Evolutionary conservation across 2,329 filamentous ascomycete species (phyloP).

Genomic region (Talaromyces sp.): DNA sequence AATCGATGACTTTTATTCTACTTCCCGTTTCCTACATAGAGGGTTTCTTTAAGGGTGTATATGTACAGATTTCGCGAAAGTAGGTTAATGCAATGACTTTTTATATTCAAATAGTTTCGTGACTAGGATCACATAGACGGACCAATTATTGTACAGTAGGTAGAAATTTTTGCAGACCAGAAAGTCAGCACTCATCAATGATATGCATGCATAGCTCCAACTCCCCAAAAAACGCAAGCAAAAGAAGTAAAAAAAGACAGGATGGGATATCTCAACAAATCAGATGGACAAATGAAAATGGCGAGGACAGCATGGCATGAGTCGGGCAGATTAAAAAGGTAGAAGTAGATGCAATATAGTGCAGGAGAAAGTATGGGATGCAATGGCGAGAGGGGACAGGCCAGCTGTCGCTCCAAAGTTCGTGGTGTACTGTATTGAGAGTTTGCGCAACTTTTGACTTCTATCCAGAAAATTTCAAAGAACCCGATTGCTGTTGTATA

Average conservation of each 20-base stretch:
- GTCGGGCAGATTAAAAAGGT: not conserved
- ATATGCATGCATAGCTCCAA: not conserved
- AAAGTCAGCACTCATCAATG: not conserved
- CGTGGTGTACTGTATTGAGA: not conserved
- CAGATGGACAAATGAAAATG: not conserved
- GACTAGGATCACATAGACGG: conserved; percentile 1
- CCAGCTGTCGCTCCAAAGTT: not conserved
- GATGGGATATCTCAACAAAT: conserved; percentile 11
- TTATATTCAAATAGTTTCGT: not conserved
- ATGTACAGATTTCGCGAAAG: not conserved
- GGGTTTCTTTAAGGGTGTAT: not conserved
- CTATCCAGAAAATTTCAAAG: not conserved
- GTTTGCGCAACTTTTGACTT: not conserved
- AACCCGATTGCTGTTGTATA: conserved; percentile 12
- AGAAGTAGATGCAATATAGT: conserved; percentile 20
- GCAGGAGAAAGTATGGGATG: not conserved
- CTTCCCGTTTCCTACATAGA: too few relatives aligned
- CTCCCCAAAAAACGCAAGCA: not conserved
- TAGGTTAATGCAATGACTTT: not conserved
- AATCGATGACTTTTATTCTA: not conserved
- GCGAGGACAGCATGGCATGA: not conserved
- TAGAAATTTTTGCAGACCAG: not conserved
- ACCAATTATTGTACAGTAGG: not conserved
- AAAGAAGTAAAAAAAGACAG: not conserved
- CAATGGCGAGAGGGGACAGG: not conserved